Evolutionary conservation across 768 basidiomycete genomes (phyloP), one percentile per base, ranked within the genome.

Genomic region (Lentinula guzmanii): DNA sequence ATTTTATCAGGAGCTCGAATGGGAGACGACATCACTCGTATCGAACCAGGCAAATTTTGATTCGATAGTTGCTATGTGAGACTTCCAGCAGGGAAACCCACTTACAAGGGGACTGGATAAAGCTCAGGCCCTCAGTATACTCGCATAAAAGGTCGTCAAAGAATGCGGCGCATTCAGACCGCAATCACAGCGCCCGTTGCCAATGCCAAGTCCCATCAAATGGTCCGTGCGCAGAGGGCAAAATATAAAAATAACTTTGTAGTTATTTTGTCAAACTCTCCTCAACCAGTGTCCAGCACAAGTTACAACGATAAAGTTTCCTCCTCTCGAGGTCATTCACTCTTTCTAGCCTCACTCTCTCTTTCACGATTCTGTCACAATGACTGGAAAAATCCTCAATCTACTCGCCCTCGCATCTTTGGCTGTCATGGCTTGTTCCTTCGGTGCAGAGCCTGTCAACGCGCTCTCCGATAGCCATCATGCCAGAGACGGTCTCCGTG

Each of bases 401-500:
- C 71, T 90, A 63, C 31, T 91, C 58, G 81, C 87, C 21, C 63
- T 91, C 43, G 75, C 83, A 15, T 76, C 85, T 28, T 68, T 91
- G 57, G 81, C 85, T 21, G 67, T 90, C 63, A 62, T 90, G 63
- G 76, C 82, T 52, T 75, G 77, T 65, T 79, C 84, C 5, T 77
- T 82, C 60, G 76, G 69, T 35, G 70, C 82, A 0, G 61, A 75
- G 6, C 77, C 80, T 24, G 83, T 75, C 43, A 76, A 76, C 65
- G 89, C 89, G 6, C 76, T 91, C 54, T 78, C 77, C 5, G 65
- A 82, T 4, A 79, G 78, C 18, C 68, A 69, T 60, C 68, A 77
- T 41, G 80, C 74, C 52, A 82, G 86, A 64, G 76, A 80, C 64
- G 60, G 75, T 55, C 67, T 73, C 57, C 79, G 74, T 65, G 75